Base-by-base conservation (phyloP, 208 protist genomes). In the Dictyostelium gargantuum region DNA sequence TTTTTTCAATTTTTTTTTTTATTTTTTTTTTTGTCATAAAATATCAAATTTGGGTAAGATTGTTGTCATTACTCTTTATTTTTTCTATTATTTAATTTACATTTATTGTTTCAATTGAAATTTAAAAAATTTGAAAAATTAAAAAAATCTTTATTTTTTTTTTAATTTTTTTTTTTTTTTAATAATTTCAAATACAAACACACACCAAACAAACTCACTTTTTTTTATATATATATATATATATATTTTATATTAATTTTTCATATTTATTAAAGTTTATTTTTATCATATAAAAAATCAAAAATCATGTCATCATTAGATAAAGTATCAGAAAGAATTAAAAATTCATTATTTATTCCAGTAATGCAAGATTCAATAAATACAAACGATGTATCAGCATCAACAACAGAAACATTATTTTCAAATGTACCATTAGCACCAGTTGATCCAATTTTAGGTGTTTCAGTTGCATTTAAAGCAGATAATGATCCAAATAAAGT, bases 401-500 rank as follows among this genome's bases (percentile, higher is more conserved):
- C 70, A 19, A 1, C 38, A 42, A 6, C 19, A 21, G 17, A 73
- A 17, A 61, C 42, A 35, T 61, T 93, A 35, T 97, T 96, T 38
- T 8, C 23, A 54, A 42, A 94, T 32, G 81, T 97, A 52, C 77
- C 72, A 48, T n/a, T 74, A 32, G 92, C 84, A 66, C 95, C 95
- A 23, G 72, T 95, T 21, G 97, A 98, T 82, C 93, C 97, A 56
- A 98, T 98, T 68, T 86, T 98, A 32, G 96, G 97, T 66, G 75
- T 98, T 2, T 93, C 35, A 17, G 38, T 52, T 17, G 93, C 94
- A 4, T 98, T 85, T 81, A 93, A 96, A 32, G 86, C 85, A 61
- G 98, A 99, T 91, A 68, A 94, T 13, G 75, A 89, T 44, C 95
- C 96, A 35, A 94, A 96, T 15, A 99, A 99, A 95, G 97, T 99